Conservation (phyloP, 208 protist species). For the Naegleria fowleri region DNA sequence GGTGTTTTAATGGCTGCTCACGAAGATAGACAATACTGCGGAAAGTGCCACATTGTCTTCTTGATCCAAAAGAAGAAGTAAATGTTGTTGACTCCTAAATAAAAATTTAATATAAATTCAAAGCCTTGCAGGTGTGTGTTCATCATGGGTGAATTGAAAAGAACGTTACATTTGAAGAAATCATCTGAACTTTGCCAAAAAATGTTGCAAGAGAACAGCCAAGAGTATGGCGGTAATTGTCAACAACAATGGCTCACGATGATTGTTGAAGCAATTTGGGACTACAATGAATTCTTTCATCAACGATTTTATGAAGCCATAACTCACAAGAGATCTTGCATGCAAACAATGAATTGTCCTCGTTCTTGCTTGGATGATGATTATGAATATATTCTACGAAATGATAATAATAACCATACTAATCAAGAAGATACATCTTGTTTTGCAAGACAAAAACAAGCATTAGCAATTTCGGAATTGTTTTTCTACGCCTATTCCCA, state of each 20-base stretch:
- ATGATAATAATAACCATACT: too few relatives aligned
- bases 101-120: too few relatives aligned
- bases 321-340: background rate
- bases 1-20: conserved; percentile 68
- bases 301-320: background rate
- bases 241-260: too few relatives aligned
- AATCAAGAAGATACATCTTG: too few relatives aligned
- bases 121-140: too few relatives aligned
- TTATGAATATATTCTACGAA: too few relatives aligned
- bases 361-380: background rate
- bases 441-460: background rate
- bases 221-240: too few relatives aligned
- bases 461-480: background rate
- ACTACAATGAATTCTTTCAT: background rate
- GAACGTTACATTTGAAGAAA: too few relatives aligned
- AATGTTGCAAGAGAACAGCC: too few relatives aligned
- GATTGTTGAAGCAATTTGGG: background rate
- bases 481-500: background rate
- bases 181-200: too few relatives aligned
- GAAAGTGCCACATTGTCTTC: conserved; percentile 65
- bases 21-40: conserved; percentile 75
- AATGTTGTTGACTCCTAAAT: too few relatives aligned
- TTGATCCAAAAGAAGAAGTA: background rate
- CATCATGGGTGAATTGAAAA: too few relatives aligned
- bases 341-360: background rate